Evolutionary conservation across 2,329 filamentous ascomycete genomes (phyloP), one percentile per base, ranked within the genome.

Genomic region (Phialocephala subalpina): DNA sequence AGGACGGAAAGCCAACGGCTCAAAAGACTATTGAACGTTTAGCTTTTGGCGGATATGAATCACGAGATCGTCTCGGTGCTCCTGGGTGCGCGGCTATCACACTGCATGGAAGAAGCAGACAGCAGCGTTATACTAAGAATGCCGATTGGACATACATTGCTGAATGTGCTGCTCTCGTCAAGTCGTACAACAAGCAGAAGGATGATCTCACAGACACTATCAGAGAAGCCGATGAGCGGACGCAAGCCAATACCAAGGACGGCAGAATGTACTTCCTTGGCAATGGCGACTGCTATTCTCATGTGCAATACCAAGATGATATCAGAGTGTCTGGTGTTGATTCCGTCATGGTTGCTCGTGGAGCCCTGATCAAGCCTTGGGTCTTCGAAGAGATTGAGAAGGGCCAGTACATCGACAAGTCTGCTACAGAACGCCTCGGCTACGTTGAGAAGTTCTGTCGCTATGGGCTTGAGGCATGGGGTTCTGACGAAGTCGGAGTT

Each of bases 141-240:
- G 96, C 96, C n/a, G 93, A 99, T 79, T 99, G 96, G 96, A 82
- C 84, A 53, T 99, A 98, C 79, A 98, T 99, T 71, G 89, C 92
- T 61, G 92, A 97, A 76, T 97, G 93, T 74, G 91, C 95, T 2
- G 89, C 91, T 6, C 85, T 98, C 64, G 91, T 99, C 80, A 91
- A 93, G 78, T 84, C 87, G 5, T 90, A 97, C 74, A 94, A 94
- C 76, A 82, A 87, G 65, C 86, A 92, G 77, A 86, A 86, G 63
- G 87, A 89, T 69, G 81, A 81, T 3, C 78, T 91, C 18, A 84
- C 87, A 6, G 96, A 99, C 78, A 99, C 96, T 0, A 82, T 88
- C 40, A 84, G 83, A 38, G 93, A 97, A 75, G 84, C 92, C 0
- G 95, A 98, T 76, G 85, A 86, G 35, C 90, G 92, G 71, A 90